These are phyloP conservation scores for Lachnum nothofagi DNA, from an alignment of 2,329 filamentous ascomycete species.

Conservation along the genomic window DNA sequence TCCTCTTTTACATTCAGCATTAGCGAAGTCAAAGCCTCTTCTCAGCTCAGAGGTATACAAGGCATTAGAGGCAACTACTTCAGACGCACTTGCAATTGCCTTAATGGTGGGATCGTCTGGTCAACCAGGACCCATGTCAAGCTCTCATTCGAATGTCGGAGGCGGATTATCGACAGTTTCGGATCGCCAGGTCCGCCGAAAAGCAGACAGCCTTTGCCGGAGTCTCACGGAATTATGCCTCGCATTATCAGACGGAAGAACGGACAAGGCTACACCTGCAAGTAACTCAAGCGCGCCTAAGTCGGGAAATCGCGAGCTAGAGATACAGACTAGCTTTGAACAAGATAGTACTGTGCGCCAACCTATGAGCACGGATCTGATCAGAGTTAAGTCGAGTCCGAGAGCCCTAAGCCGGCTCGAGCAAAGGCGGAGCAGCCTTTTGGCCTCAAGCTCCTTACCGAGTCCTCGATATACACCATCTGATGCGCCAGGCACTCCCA, in stretches of 20 bases:
- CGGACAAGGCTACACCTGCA: constrained; percentile 17
- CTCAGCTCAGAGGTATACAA: constrained; percentile 68
- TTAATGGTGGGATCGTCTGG: constrained; percentile 71
- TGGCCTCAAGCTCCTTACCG: constrained; percentile 29
- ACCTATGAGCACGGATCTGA: constrained; percentile 19
- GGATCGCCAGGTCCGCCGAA: constrained; percentile 81
- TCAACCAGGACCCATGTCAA: constrained; percentile 63
- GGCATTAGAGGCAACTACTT: constrained; percentile 73
- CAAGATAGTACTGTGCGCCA: constrained; percentile 17
- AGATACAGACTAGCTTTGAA: constrained; percentile 20
- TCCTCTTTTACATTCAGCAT: constrained; percentile 72
- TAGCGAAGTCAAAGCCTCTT: constrained; percentile 69
- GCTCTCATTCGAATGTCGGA: constrained; percentile 44
- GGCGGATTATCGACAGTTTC: constrained; percentile 44
- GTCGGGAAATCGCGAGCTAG: constrained; percentile 19
- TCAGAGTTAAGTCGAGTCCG: constrained; percentile 28
- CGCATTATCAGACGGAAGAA: constrained; percentile 62
- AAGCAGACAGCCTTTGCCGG: constrained; percentile 87
- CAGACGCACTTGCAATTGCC: constrained; percentile 74
- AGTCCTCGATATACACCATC: constrained; percentile 28
- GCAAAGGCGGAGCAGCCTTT: constrained; percentile 32
- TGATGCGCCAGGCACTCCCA: constrained; percentile 34
- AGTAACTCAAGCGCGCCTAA: constrained; percentile 9
- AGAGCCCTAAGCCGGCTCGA: constrained; percentile 32
- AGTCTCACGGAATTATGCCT: constrained; percentile 90